Evolutionary conservation across 2,329 filamentous ascomycete species (phyloP), one percentile per base, ranked within the genome.

Genomic region (Fusarium newnesense): DNA sequence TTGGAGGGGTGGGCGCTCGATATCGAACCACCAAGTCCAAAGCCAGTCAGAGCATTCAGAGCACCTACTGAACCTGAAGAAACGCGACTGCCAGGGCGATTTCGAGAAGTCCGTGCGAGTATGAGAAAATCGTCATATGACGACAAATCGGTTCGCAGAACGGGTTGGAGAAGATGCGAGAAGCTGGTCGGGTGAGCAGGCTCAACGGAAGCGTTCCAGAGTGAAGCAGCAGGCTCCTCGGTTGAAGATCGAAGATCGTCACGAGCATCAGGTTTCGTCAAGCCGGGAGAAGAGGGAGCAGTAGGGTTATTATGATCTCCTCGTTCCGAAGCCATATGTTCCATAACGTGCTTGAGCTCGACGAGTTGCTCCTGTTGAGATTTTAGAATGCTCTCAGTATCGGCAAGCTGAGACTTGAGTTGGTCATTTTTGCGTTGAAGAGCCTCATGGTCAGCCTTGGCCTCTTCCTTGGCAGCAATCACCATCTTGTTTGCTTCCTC

Each of bases 401-500:
- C 96, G 64, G 90, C 90, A 60, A 99, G 87, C 81, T 98, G 95
- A 32, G 92, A 88, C 78, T 91, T 93, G 58, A 98, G 88, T 82
- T 97, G 94, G 64, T 97, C 94, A 77, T 96, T 97, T 80, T 94
- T 94, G 79, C 93, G 93, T 64, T 95, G 91, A 46, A 95, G 85
- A 9, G 89, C 88, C 74, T 98, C 95, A 42, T 94, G 92, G 76
- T 98, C 94, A 72, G 90, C 91, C 69, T 95, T 91, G 13, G 96
- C 95, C 70, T 97, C 94, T 80, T 95, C 94, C 79, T 97, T 94
- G 42, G 96, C 96, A 21, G 77, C 80, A 44, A 96, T 94, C 59
- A 99, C 96, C 96, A 99, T 98, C 87, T 93, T 95, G 84, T 99
- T 98, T 56, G 96, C 96, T 85, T 99, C 96, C 80, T 98, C 95